These are phyloP conservation scores for Vigna unguiculata DNA, from an alignment of 306 rosid species.

Conservation along the genomic window DNA sequence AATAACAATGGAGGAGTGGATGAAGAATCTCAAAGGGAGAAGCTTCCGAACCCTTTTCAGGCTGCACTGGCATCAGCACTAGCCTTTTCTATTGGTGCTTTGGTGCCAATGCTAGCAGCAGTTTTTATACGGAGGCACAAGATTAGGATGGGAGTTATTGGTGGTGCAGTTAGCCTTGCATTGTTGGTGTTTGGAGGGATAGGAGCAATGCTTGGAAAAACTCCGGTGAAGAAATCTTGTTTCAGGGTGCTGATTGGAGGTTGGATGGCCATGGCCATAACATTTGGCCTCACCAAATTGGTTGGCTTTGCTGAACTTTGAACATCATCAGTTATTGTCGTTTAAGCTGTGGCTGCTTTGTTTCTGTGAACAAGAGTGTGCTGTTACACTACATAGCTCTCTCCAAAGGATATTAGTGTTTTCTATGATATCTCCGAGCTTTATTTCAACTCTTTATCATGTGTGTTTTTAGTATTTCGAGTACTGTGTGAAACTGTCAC, in stretches of 20 bases:
- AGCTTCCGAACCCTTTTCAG: conserved; percentile 66
- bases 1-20: not conserved
- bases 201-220: conserved; percentile 67
- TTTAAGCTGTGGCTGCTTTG: conserved; percentile 1
- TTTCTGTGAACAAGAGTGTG: not conserved
- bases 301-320: conserved; percentile 49
- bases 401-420: not conserved
- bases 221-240: conserved; percentile 61
- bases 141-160: conserved; percentile 60
- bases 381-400: not conserved
- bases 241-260: conserved; percentile 69
- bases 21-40: conserved; percentile 42
- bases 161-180: conserved; percentile 53
- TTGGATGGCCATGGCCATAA: conserved; percentile 81
- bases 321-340: conserved; percentile 15
- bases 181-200: conserved; percentile 61
- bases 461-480: not conserved
- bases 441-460: not conserved
- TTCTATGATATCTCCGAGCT: not conserved
- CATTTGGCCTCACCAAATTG: conserved; percentile 72
- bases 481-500: not conserved
- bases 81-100: conserved; percentile 68
- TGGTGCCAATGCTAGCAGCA: conserved; percentile 69
- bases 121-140: conserved; percentile 52
- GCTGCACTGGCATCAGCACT: conserved; percentile 76